Base-by-base conservation (phyloP, 768 basidiomycete genomes). In the Boletus sp. region DNA sequence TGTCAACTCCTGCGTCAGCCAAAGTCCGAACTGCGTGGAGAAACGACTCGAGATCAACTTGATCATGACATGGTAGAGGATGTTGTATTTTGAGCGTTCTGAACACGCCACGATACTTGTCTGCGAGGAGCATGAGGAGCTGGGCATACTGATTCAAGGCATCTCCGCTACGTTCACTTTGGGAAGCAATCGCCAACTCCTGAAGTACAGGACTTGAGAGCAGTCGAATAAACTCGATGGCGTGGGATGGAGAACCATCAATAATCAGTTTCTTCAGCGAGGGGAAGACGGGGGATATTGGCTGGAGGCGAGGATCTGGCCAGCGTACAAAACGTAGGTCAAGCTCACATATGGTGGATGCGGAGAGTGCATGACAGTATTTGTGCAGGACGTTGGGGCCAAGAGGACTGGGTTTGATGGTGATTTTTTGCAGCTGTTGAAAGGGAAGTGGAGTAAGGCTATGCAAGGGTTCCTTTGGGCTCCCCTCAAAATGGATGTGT, bases 351-450 rank as follows among this genome's bases (percentile, higher is more conserved):
- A 65, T 29, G 35, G 45, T 3, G 8, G 64, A 64, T 25, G 54
- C 56, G 11, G 65, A 64, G 39, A 66, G 47, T 23, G 55, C 55
- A 38, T 65, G 57, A 21, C 51, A 59, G 15, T 59, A 66, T 62
- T 62, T 67, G 34, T 67, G 65, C 19, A 66, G 50, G 21, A 67
- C 64, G 11, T 57, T 62, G 39, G 64, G 65, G 23, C 23, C 19
- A 14, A 66, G 55, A 10, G 64, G 65, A 30, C 59, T 62, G 29
- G 57, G 32, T 57, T 65, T 65, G 13, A 65, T 64, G 6, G 63
- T 51, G 37, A 62, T 47, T 45, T 46, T 64, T 25, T 44, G 54
- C 9, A 67, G 65, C 14, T 33, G 62, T 35, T 17, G 55, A 7
- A 65, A 65, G n/a, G 59, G 47, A 35, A 64, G 38, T 5, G 63